phyloP scores from a whole-genome alignment of 805 yeast species.

The Pichia ethanolica region DNA sequence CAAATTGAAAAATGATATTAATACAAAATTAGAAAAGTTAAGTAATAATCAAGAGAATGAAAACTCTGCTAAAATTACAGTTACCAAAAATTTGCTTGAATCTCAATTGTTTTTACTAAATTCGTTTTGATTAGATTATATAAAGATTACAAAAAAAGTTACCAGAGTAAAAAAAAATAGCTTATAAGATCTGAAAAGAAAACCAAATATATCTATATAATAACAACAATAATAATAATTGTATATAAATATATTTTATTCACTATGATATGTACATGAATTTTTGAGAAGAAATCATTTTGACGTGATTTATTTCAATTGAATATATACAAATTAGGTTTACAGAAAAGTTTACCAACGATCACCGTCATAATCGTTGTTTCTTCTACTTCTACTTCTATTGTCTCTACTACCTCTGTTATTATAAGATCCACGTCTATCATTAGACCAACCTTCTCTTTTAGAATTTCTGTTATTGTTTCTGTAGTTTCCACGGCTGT shows the following conservation, averaged over 20 bases:
- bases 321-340: too few species aligned
- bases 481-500: constrained; percentile 4
- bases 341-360: too few species aligned
- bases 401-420: constrained; percentile 8
- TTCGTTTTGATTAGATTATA: neutral
- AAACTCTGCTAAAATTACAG: neutral
- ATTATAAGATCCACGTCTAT: constrained; percentile 5
- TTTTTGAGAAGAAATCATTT: neutral
- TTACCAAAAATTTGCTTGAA: neutral
- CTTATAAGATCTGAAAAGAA: neutral
- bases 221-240: too few species aligned
- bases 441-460: constrained; percentile 9
- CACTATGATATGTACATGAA: neutral
- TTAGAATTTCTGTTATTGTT: constrained; percentile 9
- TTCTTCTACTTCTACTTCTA: neutral
- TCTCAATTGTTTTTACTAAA: neutral
- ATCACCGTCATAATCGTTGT: constrained; percentile 8
- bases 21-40: constrained; percentile 3
- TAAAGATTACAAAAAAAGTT: neutral
- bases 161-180: neutral
- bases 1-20: constrained; percentile 14
- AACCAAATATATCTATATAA: neutral
- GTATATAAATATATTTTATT: neutral
- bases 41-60: neutral
- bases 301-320: too few species aligned